Percentiles rank a stretch among this genome's conserved stretches.
These are phyloP conservation scores for Stylosanthes scabra DNA, from an alignment of 331 rosid species.

Conservation along the genomic window DNA sequence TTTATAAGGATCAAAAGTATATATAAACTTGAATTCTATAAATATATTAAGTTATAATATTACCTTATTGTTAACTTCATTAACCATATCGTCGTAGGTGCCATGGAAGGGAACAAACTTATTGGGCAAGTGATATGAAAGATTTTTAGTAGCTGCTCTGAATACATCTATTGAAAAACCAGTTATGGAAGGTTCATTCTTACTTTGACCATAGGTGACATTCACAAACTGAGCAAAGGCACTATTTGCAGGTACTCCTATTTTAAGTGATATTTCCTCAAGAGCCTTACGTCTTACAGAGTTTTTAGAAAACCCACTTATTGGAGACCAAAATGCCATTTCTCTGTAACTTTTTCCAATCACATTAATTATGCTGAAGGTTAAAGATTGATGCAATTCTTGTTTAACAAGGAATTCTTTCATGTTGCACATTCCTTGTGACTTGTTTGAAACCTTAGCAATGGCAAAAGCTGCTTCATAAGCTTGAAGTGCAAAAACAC, in stretches of 20 bases:
- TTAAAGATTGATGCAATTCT: slow-evolving; percentile 35
- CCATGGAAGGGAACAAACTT: slow-evolving; percentile 49
- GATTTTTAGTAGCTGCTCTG: slow-evolving; percentile 44
- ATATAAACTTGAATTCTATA: not conserved
- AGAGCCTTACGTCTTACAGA: not conserved
- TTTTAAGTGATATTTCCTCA: slow-evolving; percentile 35
- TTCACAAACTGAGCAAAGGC: slow-evolving; percentile 61
- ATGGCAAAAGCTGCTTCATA: slow-evolving; percentile 52
- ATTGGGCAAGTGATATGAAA: slow-evolving; percentile 48
- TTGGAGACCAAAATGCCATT: slow-evolving; percentile 61
- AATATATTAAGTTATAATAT: not conserved
- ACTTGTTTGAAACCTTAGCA: slow-evolving; percentile 35
- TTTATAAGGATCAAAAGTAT: too few relatives aligned
- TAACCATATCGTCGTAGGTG: slow-evolving; percentile 62
- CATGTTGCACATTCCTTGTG: slow-evolving; percentile 26
- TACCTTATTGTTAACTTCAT: slow-evolving; percentile 44
- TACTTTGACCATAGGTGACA: slow-evolving; percentile 38
- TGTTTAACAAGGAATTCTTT: slow-evolving; percentile 38
- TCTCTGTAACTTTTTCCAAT: slow-evolving; percentile 56
- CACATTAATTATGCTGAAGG: slow-evolving; percentile 56
- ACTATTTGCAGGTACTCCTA: slow-evolving; percentile 55
- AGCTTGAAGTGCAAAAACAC: slow-evolving; percentile 56
- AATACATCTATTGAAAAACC: slow-evolving; percentile 69
- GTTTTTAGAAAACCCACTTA: slow-evolving; percentile 47
- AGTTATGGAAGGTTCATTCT: slow-evolving; percentile 42